Conservation (phyloP, 345 rosid species). For the Eutrema yunnanense region DNA sequence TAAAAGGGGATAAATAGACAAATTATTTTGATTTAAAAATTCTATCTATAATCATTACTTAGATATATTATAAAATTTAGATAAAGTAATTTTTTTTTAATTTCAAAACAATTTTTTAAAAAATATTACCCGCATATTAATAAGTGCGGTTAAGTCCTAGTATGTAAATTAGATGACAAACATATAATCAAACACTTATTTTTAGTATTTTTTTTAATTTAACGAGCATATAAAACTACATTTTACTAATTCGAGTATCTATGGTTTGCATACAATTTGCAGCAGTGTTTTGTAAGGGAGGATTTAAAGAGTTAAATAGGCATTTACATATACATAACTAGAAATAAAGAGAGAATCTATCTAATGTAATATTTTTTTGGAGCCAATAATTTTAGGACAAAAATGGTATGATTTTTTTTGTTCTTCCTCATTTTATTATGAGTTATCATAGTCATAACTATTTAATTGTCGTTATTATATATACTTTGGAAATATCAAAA, state of each 20-base stretch:
- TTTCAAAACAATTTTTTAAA: too few species aligned
- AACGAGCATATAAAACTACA: background rate
- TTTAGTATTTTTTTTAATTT: background rate
- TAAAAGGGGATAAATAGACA: too few species aligned
- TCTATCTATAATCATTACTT: too few species aligned
- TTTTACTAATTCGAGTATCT: background rate
- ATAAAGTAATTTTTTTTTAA: too few species aligned
- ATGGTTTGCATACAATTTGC: background rate
- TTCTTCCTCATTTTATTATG: background rate
- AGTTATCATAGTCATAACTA: background rate
- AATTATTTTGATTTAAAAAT: too few species aligned
- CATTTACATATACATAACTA: too few species aligned
- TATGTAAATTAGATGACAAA: background rate
- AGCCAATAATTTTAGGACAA: background rate
- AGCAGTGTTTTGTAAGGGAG: background rate
- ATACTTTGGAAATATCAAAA: constrained; percentile 23
- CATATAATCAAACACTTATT: background rate
- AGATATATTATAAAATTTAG: too few species aligned
- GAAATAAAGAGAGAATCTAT: background rate
- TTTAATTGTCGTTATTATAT: constrained; percentile 15
- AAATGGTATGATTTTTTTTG: background rate
- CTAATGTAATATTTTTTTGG: background rate
- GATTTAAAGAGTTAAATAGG: too few species aligned
- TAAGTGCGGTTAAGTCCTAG: too few species aligned
- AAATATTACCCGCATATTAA: too few species aligned